Conservation (phyloP, 768 basidiomycete genomes). For the Rickenella mellea region DNA sequence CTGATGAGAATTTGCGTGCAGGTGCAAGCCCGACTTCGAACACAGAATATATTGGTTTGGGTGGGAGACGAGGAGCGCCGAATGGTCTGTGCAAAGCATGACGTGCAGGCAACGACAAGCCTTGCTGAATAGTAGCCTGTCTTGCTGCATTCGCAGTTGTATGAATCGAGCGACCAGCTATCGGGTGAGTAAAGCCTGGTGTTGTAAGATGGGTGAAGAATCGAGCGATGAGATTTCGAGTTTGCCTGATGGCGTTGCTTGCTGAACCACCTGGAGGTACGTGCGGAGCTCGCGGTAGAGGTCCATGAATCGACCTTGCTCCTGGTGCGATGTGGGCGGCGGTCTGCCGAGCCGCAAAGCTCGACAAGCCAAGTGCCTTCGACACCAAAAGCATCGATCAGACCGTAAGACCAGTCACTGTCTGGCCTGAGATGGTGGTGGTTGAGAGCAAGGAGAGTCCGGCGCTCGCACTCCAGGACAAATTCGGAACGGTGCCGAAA, state of each 20-base stretch:
- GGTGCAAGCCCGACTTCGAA: conserved; percentile 68
- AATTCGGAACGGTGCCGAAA: no score
- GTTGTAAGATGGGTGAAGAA: conserved; percentile 50
- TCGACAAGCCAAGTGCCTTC: background rate
- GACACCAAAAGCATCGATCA: background rate
- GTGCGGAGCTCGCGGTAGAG: background rate
- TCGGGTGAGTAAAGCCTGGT: conserved; percentile 35
- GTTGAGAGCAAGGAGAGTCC: no score
- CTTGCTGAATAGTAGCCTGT: conserved; percentile 37
- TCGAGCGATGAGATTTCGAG: conserved; percentile 44
- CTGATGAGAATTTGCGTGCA: conserved; percentile 66
- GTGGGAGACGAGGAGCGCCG: conserved; percentile 44
- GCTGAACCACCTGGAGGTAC: background rate
- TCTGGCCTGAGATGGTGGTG: conserved; percentile 1
- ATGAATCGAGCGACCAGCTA: conserved; percentile 17
- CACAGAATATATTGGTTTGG: conserved; percentile 34
- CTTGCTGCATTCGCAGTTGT: conserved; percentile 20
- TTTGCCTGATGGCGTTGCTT: conserved; percentile 26
- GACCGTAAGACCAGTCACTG: conserved; percentile 2
- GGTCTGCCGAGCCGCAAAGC: background rate
- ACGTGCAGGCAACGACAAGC: conserved; percentile 47
- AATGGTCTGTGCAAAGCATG: conserved; percentile 39
- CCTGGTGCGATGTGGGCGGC: background rate
- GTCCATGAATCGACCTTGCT: background rate
- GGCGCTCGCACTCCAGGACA: no score